phyloP scores from a whole-genome alignment of 805 yeast genomes.

The Wickerhamomyces tratensis region DNA sequence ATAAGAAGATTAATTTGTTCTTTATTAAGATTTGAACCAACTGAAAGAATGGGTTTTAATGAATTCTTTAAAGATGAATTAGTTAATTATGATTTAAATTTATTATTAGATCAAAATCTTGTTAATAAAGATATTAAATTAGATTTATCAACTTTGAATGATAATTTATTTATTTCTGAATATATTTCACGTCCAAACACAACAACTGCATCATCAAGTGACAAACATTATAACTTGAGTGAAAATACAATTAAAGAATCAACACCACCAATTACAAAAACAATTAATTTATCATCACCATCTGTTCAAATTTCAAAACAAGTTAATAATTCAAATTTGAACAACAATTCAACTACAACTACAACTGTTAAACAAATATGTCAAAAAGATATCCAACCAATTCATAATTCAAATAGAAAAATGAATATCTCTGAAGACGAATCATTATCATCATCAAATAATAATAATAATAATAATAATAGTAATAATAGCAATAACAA shows the following conservation, averaged over 20 bases:
- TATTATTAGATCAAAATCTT: conserved; percentile 18
- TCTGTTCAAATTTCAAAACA: background rate
- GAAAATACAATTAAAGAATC: conserved; percentile 9
- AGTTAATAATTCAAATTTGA: background rate
- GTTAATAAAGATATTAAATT: conserved; percentile 46
- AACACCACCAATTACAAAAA: conserved; percentile 5
- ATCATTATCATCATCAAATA: conserved; percentile 2
- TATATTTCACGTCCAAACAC: conserved; percentile 33
- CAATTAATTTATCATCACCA: background rate
- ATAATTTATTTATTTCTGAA: conserved; percentile 78
- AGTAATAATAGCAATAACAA: background rate
- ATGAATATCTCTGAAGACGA: background rate
- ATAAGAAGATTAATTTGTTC: conserved; percentile 65
- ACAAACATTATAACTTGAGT: conserved; percentile 5
- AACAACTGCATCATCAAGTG: too few species aligned
- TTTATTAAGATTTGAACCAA: conserved; percentile 73
- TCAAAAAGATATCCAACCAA: conserved; percentile 17
- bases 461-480: too few species aligned
- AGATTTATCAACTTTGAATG: conserved; percentile 56
- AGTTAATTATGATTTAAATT: conserved; percentile 40
- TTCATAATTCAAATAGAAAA: conserved; percentile 1
- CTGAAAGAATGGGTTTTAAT: conserved; percentile 77
- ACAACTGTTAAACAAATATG: conserved; percentile 12
- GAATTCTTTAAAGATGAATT: conserved; percentile 78
- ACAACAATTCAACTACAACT: background rate